phyloP scores from a whole-genome alignment of 2,329 filamentous ascomycete species.

The Stemphylium vesicarium region DNA sequence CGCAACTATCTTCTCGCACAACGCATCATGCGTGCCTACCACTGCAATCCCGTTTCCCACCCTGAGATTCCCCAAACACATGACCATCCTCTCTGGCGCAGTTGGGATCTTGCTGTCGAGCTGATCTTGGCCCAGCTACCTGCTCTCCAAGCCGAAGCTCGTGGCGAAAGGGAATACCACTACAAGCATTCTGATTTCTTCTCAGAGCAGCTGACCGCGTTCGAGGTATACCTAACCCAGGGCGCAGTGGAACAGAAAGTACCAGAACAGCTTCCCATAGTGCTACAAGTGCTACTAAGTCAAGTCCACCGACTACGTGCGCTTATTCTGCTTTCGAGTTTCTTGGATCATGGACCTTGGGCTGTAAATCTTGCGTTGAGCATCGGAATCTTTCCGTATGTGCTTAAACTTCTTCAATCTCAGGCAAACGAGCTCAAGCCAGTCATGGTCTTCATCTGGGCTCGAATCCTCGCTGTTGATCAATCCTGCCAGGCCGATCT shows the following conservation, averaged over 20 bases:
- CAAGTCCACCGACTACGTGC: slow-evolving; percentile 93
- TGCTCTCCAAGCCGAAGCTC: slow-evolving; percentile 76
- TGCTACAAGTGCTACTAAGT: slow-evolving; percentile 92
- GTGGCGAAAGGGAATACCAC: slow-evolving; percentile 79
- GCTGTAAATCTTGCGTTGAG: slow-evolving; percentile 97
- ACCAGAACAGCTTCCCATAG: slow-evolving; percentile 93
- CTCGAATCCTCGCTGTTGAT: slow-evolving; percentile 91
- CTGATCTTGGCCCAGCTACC: slow-evolving; percentile 91
- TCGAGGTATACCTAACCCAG: slow-evolving; percentile 90
- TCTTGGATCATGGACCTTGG: slow-evolving; percentile 95
- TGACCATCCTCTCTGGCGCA: slow-evolving; percentile 93
- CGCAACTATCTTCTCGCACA: slow-evolving; percentile 95
- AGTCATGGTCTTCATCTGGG: slow-evolving; percentile 99
- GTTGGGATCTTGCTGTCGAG: slow-evolving; percentile 96
- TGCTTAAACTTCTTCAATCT: slow-evolving; percentile 95
- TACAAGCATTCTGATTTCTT: slow-evolving; percentile 97
- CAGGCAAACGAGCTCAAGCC: slow-evolving; percentile 94
- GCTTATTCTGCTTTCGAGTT: slow-evolving; percentile 88
- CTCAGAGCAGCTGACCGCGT: slow-evolving; percentile 93
- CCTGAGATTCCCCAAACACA: slow-evolving; percentile 93
- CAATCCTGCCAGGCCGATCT: slow-evolving; percentile 91
- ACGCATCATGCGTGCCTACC: slow-evolving; percentile 93
- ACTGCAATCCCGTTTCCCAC: slow-evolving; percentile 91
- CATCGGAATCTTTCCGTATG: slow-evolving; percentile 98
- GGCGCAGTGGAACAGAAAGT: slow-evolving; percentile 84